Evolutionary conservation across 75 land plant species (phyloP).

Genomic region (Isoetes taiwanensis): DNA sequence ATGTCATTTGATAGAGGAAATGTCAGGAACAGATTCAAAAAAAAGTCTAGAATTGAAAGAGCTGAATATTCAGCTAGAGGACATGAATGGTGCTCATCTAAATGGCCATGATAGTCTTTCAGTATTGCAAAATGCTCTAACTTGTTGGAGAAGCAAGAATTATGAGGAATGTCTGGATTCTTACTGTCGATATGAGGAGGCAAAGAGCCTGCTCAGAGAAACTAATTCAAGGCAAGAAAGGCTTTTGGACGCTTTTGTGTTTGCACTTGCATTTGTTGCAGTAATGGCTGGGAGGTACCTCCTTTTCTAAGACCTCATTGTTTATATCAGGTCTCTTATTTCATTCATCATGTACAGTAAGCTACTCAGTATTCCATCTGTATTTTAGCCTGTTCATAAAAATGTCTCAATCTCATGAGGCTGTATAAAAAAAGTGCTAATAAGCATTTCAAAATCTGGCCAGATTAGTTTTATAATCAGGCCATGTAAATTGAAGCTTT

Average conservation of each 20-base stretch:
- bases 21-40: conserved; percentile 5
- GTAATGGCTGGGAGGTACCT: too few species aligned
- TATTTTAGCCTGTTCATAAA: too few species aligned
- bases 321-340: too few species aligned
- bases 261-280: too few species aligned
- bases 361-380: too few species aligned
- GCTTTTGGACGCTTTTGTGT: conserved; percentile 32
- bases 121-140: conserved; percentile 37
- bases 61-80: conserved; percentile 72
- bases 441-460: too few species aligned
- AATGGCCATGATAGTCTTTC: conserved; percentile 57
- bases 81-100: conserved; percentile 52
- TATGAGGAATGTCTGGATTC: conserved; percentile 35
- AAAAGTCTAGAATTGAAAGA: conserved; percentile 41
- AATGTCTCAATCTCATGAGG: too few species aligned
- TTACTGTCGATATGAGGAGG: conserved; percentile 34
- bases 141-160: conserved; percentile 38
- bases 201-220: conserved; percentile 43
- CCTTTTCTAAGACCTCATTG: too few species aligned
- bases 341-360: too few species aligned
- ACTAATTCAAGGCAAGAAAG: conserved; percentile 48
- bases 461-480: too few species aligned
- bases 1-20: conserved; percentile 7
- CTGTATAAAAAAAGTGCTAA: too few species aligned
- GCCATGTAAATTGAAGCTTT: too few species aligned